These are phyloP conservation scores for Spergularia azorica DNA, from an alignment of 179 eudicot species.

Conservation along the genomic window DNA sequence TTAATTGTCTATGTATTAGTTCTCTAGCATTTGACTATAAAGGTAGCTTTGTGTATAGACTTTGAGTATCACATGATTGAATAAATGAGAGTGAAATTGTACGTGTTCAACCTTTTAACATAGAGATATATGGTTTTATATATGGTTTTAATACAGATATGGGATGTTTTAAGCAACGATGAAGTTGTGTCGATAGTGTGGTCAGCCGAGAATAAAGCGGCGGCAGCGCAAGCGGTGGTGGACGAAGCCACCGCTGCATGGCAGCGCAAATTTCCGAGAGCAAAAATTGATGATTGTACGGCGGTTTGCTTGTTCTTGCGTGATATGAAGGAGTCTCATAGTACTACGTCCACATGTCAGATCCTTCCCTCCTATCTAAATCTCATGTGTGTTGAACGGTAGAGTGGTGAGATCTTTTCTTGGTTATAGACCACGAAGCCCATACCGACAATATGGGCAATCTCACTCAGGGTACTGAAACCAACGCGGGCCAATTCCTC, in stretches of 20 bases:
- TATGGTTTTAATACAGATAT: constrained; percentile 41
- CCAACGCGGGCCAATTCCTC: too few relatives aligned
- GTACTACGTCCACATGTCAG: too few relatives aligned
- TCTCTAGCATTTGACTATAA: too few relatives aligned
- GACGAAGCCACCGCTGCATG: constrained; percentile 56
- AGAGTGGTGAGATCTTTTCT: background rate
- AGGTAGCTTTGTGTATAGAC: too few relatives aligned
- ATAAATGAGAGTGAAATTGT: background rate
- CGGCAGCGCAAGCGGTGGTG: constrained; percentile 67
- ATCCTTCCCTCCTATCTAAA: too few relatives aligned
- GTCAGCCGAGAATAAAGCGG: constrained; percentile 47
- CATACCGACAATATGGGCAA: too few relatives aligned
- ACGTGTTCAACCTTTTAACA: background rate
- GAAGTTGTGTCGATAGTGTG: constrained; percentile 50
- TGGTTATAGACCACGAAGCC: too few relatives aligned
- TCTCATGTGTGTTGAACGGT: background rate
- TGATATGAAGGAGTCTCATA: constrained; percentile 1
- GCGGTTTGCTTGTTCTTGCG: constrained; percentile 65
- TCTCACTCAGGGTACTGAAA: too few relatives aligned
- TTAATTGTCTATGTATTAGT: too few relatives aligned
- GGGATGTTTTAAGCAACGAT: constrained; percentile 80
- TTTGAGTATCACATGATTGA: too few relatives aligned
- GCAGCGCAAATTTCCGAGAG: constrained; percentile 55
- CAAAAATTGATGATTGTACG: constrained; percentile 72
- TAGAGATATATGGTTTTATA: too few relatives aligned